These are phyloP conservation scores for Smallanthus sonchifolius DNA, from an alignment of 129 eudicot genomes.

Conservation along the genomic window DNA sequence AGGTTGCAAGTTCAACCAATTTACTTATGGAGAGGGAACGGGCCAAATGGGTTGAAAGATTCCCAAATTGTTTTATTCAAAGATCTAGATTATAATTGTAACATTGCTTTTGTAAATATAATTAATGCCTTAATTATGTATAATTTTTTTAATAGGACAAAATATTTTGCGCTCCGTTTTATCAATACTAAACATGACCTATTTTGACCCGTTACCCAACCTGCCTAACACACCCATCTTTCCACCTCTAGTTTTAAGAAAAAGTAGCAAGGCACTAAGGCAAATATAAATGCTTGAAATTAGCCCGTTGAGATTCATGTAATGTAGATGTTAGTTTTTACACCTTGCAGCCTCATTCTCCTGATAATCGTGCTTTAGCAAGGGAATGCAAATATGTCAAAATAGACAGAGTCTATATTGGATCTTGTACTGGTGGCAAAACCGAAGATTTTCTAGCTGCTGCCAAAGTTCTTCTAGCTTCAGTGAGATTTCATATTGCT, in stretches of 20 bases:
- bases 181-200: not conserved
- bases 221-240: not conserved
- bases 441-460: conserved; percentile 93
- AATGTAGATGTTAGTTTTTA: not conserved
- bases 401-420: conserved; percentile 95
- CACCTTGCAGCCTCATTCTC: conserved; percentile 87
- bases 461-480: conserved; percentile 85
- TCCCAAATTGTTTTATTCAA: not conserved
- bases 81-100: not conserved
- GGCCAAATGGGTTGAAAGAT: not conserved
- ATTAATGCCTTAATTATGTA: not conserved
- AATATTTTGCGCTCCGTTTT: not conserved
- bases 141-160: not conserved
- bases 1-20: not conserved
- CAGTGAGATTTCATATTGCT: conserved; percentile 41
- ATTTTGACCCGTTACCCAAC: not conserved
- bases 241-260: not conserved
- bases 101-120: not conserved
- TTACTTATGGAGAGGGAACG: not conserved
- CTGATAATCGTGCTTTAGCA: conserved; percentile 94
- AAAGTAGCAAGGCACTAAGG: not conserved
- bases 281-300: not conserved
- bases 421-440: conserved; percentile 99
- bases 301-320: conserved; percentile 1
- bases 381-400: conserved; percentile 96